Base-by-base conservation (phyloP, 129 eudicot species). In the Escallonia herrerae region DNA sequence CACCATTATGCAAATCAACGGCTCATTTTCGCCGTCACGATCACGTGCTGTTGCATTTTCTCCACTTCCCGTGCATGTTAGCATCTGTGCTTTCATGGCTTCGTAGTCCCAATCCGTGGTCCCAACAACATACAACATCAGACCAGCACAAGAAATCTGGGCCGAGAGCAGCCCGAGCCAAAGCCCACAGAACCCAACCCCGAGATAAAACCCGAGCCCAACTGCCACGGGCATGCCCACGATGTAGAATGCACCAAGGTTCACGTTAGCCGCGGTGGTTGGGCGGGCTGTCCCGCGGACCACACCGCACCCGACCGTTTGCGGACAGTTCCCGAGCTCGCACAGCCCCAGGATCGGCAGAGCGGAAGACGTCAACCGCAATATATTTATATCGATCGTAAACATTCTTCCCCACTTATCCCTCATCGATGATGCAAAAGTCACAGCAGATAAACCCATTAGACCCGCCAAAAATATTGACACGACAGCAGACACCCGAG, bases 101-200 rank as follows among this genome's bases (percentile, higher is more conserved):
- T 87, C 86, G 39, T 64, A 64, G 44, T 77, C 75, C 95, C 95
- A 87, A 42, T 87, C 81, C 5, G 95, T 87, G 63, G 86, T 74
- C 71, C 86, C 88, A 13, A 84, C 84, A 59, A 82, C 95, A 73
- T 77, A 79, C 58, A 87, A 71, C 91, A 87, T 81, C 22, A 84
- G 62, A 75, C 88, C 91, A 38, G 91, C 95, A 79, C 95, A 87
- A 40, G 80, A 76, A 37, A 84, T 79, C 55, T 87, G 95, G 83
- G 95, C 95, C 49, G 88, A 70, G 46, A 87, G 82, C 33, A 87
- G 66, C 59, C 95, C 95, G n/a, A 87, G 42, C 95, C 95, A 87
- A 56, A 87, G 80, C 77, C 95, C 95, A 7, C 65, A 58, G 75
- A 87, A 87, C 56, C 95, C 95, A 1, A 84, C 61, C 5, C 72